Percentiles rank a stretch among this genome's conserved stretches.
Evolutionary conservation across 2,329 filamentous ascomycete species (phyloP).

Genomic region (Penicillium nordicum): DNA sequence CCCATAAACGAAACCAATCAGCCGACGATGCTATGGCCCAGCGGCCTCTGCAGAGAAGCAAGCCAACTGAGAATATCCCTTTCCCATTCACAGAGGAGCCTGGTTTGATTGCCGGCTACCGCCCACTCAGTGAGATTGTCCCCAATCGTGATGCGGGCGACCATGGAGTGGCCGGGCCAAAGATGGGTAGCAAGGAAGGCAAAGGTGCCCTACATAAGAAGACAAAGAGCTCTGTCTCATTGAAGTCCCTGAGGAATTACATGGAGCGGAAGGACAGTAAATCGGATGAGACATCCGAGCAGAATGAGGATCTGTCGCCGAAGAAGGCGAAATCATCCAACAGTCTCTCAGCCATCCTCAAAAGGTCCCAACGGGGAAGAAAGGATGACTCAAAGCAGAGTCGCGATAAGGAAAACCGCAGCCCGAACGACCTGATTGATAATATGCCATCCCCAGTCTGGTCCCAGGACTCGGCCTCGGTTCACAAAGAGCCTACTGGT

Average conservation of each 20-base stretch:
- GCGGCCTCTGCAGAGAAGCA: conserved; percentile 38
- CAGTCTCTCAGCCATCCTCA: conserved; percentile 74
- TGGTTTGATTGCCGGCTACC: conserved; percentile 37
- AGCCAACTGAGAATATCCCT: conserved; percentile 38
- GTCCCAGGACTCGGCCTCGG: conserved; percentile 63
- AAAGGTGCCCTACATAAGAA: conserved; percentile 49
- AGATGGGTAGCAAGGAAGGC: conserved; percentile 38
- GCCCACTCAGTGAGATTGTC: conserved; percentile 39
- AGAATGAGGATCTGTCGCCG: conserved; percentile 43
- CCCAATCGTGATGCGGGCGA: conserved; percentile 36
- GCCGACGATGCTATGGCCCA: conserved; percentile 29
- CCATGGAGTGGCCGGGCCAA: conserved; percentile 27
- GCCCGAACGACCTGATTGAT: conserved; percentile 52
- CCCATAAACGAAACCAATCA: conserved; percentile 48
- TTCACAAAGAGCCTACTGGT: conserved; percentile 29
- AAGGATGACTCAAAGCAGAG: conserved; percentile 52
- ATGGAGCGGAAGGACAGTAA: conserved; percentile 47
- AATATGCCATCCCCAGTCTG: conserved; percentile 68
- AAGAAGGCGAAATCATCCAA: conserved; percentile 79
- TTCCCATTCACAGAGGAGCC: conserved; percentile 50
- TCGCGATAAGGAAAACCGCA: conserved; percentile 79
- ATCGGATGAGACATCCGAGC: conserved; percentile 31
- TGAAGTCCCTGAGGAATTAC: conserved; percentile 48
- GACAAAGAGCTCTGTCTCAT: conserved; percentile 53
- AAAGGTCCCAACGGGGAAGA: conserved; percentile 67